These are phyloP conservation scores for Nothopassalora personata DNA, from an alignment of 2,329 filamentous ascomycete species.

Conservation along the genomic window DNA sequence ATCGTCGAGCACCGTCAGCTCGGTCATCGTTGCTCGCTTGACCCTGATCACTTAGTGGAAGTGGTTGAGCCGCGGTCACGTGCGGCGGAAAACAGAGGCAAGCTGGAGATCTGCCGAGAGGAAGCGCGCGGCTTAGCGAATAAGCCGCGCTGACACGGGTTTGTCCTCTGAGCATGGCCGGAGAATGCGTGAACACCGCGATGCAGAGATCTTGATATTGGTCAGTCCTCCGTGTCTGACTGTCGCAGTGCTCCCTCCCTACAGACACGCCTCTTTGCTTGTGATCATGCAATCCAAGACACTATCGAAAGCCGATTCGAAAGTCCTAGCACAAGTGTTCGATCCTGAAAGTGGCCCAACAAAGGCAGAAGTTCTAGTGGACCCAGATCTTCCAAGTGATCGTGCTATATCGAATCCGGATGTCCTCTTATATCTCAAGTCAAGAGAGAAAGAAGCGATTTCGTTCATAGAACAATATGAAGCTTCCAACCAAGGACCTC, in stretches of 20 bases:
- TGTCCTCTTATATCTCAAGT: slow-evolving; percentile 17
- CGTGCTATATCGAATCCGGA: slow-evolving; percentile 15
- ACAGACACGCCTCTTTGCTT: neutral
- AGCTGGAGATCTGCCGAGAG: neutral
- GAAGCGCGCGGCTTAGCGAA: neutral
- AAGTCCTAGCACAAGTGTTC: slow-evolving; percentile 42
- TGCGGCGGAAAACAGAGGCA: neutral
- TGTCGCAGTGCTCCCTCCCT: neutral
- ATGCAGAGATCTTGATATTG: slow-evolving; percentile 1
- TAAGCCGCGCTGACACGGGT: slow-evolving; percentile 1
- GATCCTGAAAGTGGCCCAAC: slow-evolving; percentile 27
- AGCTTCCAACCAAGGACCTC: slow-evolving; percentile 2
- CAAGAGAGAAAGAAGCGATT: slow-evolving; percentile 25
- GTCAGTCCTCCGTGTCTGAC: neutral
- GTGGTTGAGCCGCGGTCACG: neutral
- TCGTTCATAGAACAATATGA: slow-evolving; percentile 24
- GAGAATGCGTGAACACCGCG: neutral
- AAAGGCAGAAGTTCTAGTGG: slow-evolving; percentile 21
- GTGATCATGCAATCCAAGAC: slow-evolving; percentile 14
- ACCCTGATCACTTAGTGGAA: neutral
- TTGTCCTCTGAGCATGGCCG: neutral
- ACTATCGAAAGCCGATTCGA: slow-evolving; percentile 35
- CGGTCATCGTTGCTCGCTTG: neutral
- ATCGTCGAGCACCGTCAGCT: neutral
- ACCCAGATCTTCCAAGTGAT: slow-evolving; percentile 24